Percentiles rank a stretch among this genome's conserved stretches.
Conservation (phyloP, 2,329 filamentous ascomycete species). For the Teratosphaeria nubilosa region DNA sequence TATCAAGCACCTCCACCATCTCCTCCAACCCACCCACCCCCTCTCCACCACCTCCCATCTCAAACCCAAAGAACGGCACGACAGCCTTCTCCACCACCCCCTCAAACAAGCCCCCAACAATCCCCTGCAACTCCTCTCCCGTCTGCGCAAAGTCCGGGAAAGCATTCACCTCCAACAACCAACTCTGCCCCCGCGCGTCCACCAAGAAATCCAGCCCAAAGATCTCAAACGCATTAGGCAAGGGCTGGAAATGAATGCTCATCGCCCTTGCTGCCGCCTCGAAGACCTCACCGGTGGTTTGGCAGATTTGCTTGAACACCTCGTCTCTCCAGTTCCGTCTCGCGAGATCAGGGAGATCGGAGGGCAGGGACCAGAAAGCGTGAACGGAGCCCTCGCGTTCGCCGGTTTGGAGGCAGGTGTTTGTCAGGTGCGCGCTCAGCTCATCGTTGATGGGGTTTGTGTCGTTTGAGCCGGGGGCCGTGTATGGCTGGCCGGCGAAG, state of each 20-base stretch:
- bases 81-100: slow-evolving; percentile 61
- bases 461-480: slow-evolving; percentile 40
- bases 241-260: slow-evolving; percentile 82
- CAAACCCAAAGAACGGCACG: slow-evolving; percentile 52
- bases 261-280: slow-evolving; percentile 76
- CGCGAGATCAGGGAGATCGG: slow-evolving; percentile 8
- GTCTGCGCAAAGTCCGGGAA: slow-evolving; percentile 96
- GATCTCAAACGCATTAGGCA: slow-evolving; percentile 82
- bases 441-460: slow-evolving; percentile 31
- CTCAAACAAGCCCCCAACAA: slow-evolving; percentile 70
- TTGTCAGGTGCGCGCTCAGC: slow-evolving; percentile 75
- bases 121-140: slow-evolving; percentile 57
- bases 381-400: slow-evolving; percentile 52
- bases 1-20: slow-evolving; percentile 34
- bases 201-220: slow-evolving; percentile 89
- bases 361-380: slow-evolving; percentile 62
- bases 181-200: slow-evolving; percentile 53
- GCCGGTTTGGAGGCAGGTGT: slow-evolving; percentile 62
- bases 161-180: slow-evolving; percentile 85
- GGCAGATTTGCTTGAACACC: slow-evolving; percentile 67
- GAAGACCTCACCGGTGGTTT: slow-evolving; percentile 66
- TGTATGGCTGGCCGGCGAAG: slow-evolving; percentile 70
- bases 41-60: neutral
- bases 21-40: slow-evolving; percentile 6
- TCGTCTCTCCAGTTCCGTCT: slow-evolving; percentile 40